Evolutionary conservation across 176 grass and related monocot genomes (phyloP).

Genomic region (Typha latifolia): DNA sequence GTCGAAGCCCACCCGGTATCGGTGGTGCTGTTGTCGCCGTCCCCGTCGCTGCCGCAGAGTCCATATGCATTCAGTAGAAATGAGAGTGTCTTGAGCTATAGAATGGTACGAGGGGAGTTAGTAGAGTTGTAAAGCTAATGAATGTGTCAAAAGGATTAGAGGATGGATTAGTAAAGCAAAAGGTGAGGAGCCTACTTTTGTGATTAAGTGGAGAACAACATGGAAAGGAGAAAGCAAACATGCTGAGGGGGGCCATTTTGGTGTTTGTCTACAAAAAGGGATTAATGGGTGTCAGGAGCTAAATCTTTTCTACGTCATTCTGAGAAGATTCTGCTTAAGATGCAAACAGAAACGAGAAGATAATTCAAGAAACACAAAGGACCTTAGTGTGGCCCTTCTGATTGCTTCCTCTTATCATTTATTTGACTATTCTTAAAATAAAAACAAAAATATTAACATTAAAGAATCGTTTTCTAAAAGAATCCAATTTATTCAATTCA

Average conservation of each 20-base stretch:
- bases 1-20: conserved; percentile 4
- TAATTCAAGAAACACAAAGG: too few species aligned
- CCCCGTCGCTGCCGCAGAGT: conserved; percentile 24
- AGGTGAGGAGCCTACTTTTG: background rate
- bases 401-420: too few species aligned
- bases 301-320: too few species aligned
- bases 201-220: conserved; percentile 2
- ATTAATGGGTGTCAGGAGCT: background rate
- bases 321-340: too few species aligned
- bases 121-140: background rate
- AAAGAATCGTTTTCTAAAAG: too few species aligned
- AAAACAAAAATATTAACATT: too few species aligned
- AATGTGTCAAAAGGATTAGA: background rate
- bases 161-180: background rate
- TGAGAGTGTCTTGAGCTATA: background rate
- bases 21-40: conserved; percentile 23
- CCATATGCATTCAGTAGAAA: background rate
- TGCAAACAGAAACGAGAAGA: too few species aligned
- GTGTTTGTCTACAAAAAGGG: background rate
- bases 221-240: conserved; percentile 2
- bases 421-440: too few species aligned
- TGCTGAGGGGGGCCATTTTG: background rate
- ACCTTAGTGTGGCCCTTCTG: too few species aligned
- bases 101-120: background rate
- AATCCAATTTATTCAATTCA: too few species aligned